Conservation (phyloP, 202 grass and related monocot species). For the Cymbopogon flexuosus region DNA sequence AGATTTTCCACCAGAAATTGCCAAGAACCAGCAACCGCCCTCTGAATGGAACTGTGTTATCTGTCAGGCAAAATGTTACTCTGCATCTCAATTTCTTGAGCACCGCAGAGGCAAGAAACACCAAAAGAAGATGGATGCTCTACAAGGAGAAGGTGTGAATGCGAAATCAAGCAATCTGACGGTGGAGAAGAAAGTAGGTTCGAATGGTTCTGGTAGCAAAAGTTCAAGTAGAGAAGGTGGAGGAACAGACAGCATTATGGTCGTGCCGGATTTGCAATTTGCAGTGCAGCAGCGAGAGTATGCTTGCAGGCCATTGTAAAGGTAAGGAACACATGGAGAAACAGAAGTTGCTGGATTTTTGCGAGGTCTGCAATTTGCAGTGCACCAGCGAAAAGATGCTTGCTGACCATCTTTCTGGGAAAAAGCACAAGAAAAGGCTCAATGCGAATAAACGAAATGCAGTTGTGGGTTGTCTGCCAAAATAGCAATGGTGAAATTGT, state of each 20-base stretch:
- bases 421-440: conserved; percentile 15
- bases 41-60: conserved; percentile 9
- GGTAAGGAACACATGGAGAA: too few relatives aligned
- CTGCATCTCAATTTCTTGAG: conserved; percentile 5
- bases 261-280: background rate
- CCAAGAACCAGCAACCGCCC: background rate
- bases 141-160: background rate
- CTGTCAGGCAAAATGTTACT: conserved; percentile 28
- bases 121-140: background rate
- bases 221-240: background rate
- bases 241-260: background rate
- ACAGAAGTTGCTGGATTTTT: background rate
- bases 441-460: background rate
- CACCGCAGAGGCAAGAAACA: conserved; percentile 8
- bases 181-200: background rate
- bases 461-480: background rate
- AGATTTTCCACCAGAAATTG: background rate
- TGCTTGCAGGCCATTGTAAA: too few relatives aligned
- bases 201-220: background rate
- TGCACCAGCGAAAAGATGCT: background rate
- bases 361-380: background rate
- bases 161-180: background rate
- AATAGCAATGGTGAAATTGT: too few relatives aligned
- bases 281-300: too few relatives aligned
- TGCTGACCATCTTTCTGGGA: background rate